Percentiles rank a stretch among this genome's conserved stretches.
Conservation (phyloP, 768 basidiomycete species). For the Coprinopsis cinerea region DNA sequence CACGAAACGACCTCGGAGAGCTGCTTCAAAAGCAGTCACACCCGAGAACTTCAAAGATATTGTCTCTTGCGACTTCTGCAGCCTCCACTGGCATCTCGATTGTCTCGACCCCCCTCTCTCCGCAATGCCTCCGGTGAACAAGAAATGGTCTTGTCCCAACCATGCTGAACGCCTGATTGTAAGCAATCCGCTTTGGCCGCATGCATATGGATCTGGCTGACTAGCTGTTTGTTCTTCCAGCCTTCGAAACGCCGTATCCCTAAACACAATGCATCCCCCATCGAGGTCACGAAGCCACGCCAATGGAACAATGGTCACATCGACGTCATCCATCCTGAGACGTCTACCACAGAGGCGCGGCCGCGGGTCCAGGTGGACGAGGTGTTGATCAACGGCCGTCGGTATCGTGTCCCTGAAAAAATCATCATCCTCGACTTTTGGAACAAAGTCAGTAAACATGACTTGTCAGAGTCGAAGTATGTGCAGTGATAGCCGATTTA, state of each 20-base stretch:
- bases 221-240: conserved; percentile 36
- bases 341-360: conserved; percentile 30
- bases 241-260: conserved; percentile 76
- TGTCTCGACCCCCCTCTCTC: conserved; percentile 89
- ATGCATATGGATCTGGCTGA: not conserved
- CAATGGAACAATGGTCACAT: conserved; percentile 91
- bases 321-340: conserved; percentile 71
- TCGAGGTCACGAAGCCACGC: conserved; percentile 69
- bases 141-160: conserved; percentile 99
- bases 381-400: conserved; percentile 79
- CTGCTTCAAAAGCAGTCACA: conserved; percentile 34
- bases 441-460: conserved; percentile 62
- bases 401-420: conserved; percentile 90
- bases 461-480: conserved; percentile 36
- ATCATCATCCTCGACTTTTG: conserved; percentile 94
- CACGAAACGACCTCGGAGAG: conserved; percentile 49
- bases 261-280: conserved; percentile 55
- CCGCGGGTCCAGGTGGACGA: conserved; percentile 64
- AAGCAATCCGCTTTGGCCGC: too few species aligned
- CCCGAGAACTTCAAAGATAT: conserved; percentile 67
- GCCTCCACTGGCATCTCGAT: conserved; percentile 94
- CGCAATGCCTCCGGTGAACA: conserved; percentile 76
- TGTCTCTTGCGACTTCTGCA: conserved; percentile 93
- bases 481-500: too few species aligned
- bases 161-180: conserved; percentile 87